Evolutionary conservation across 192 early-diverging fungal genomes (phyloP), one percentile per base, ranked within the genome.

Genomic region (Entrophospora sp.): DNA sequence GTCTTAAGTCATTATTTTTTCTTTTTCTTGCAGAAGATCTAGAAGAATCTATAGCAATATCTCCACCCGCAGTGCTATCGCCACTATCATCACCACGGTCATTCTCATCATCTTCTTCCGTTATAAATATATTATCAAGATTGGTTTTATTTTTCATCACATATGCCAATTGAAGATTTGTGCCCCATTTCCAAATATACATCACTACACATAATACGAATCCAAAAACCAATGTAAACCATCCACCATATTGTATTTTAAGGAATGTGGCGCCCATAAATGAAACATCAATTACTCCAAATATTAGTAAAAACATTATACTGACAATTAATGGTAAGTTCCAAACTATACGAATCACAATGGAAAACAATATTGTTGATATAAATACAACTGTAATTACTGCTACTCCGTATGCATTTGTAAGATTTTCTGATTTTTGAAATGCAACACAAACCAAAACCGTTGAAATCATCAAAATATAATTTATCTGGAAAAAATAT

Each of bases 361-460:
- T 49, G 16, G 61, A 24, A 6, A 48, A 10, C 4, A 63, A 22
- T 5, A 48, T 46, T 48, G 61, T 63, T 12, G 61, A 34, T 2
- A 63, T 49, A 31, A 63, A 5, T 44, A 63, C 48, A 1, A 63
- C 61, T 1, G 44, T 34, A 24, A 31, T n/a, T 14, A 63, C 61
- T 1, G 48, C 22, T 32, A 57, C 67, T 75, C 82, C 82, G 31
- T 78, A 83, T 9, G 74, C 77, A n/a, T 67, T 61, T 14, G 75
- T 73, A 5, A 84, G 53, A 7, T 38, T 37, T 28, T 77, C 74
- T 5, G 71, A 69, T 13, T 61, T 44, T 32, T 61, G 43, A 62
- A 84, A 84, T 0, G 56, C 57, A 10, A 67, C 36, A 13, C 71
- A 64, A n/a, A 84, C 55, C 14, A 69, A 5, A 31, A 84, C 43